Evolutionary conservation across 768 basidiomycete species (phyloP), one percentile per base, ranked within the genome.

Genomic region (Suillus occidentalis): DNA sequence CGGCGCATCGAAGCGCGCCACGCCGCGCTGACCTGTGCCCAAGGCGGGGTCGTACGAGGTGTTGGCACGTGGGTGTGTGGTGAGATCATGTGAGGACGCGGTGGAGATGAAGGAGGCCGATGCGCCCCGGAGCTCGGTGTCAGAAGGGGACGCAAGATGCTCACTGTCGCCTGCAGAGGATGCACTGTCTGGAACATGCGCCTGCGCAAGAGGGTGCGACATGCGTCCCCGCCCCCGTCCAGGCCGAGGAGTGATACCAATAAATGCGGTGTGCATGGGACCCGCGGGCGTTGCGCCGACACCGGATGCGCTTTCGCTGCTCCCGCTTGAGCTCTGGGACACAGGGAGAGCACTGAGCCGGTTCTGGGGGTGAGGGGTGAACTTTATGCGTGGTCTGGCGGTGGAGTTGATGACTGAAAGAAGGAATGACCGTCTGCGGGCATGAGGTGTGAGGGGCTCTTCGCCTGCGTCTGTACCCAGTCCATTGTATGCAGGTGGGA

Each of bases 1-100:
- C 20, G 84, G 84, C 3, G 91, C 91, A 73, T 96, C 93, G 77
- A 95, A 95, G 36, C 89, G 81, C 18, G 89, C 89, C 37, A 92
- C 85, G 31, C 84, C 86, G 31, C 84, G 84, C 7, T 84, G 83
- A 10, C 87, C 89, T 56, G 90, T 86, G 16, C 91, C 91, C 72
- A 92, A 87, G 2, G 88, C 85, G 31, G 91, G 91, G 71, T 95
- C 95, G 66, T 95, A 94, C 9, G 93, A 95, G 14, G 92, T 92
- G 71, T 97, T 96, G 63, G 87, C 90, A 10, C 92, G 86, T 58
- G 80, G 76, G 72, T 92, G 88, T 6, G 89, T 87, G 2, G 92
- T 93, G 49, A 97, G 80, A 73, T 97, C 94, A 68, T 96, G 91
- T 28, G 95, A 95, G 1, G 93, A 94, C 1, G 91, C 86, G 1